Evolutionary conservation across 176 grass and related monocot species (phyloP), one percentile per base, ranked within the genome.

Genomic region (Eragrostis nindensis): DNA sequence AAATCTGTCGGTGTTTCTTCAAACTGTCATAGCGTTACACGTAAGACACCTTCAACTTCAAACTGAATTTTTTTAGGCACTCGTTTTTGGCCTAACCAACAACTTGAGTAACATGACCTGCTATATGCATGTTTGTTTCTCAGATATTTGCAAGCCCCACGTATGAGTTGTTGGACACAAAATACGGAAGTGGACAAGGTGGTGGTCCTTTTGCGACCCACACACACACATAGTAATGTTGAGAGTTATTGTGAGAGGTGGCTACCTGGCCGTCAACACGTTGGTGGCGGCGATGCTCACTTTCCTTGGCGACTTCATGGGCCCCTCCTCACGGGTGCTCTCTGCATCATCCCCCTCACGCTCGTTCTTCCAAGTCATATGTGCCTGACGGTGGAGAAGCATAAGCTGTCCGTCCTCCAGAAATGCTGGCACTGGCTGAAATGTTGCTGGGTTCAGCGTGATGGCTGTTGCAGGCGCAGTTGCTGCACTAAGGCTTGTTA

Each of bases 61-160:
- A n/a, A n/a, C n/a, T n/a, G n/a, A n/a, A n/a, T n/a, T n/a, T n/a
- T n/a, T 36, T 36, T 36, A 36, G 12, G 13, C 41, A 48, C 32
- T 5, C 27, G n/a, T 12, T 46, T 36, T 36, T 36, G 32, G 32
- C 32, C 32, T 36, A 36, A 36, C 32, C 32, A 36, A 36, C 32
- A 16, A 12, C 0, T 22, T 44, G 3, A 66, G 22, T 60, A 82
- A 74, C 78, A 46, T n/a, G 30, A 32, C 46, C n/a, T 67, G 1
- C 1, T 42, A 32, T 32, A 26, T 50, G 8, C 0, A 5, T 11
- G 7, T 50, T 11, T 80, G 22, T 86, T 12, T 54, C 16, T 43
- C 38, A 98, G 95, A 98, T 98, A 91, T 98, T 98, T 86, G 95
- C 95, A 1, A 98, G 92, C 63, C 95, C 95, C 11, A 94, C 92